These are phyloP conservation scores for Chaetothyriales sp. DNA, from an alignment of 2,329 filamentous ascomycete genomes.

Conservation along the genomic window DNA sequence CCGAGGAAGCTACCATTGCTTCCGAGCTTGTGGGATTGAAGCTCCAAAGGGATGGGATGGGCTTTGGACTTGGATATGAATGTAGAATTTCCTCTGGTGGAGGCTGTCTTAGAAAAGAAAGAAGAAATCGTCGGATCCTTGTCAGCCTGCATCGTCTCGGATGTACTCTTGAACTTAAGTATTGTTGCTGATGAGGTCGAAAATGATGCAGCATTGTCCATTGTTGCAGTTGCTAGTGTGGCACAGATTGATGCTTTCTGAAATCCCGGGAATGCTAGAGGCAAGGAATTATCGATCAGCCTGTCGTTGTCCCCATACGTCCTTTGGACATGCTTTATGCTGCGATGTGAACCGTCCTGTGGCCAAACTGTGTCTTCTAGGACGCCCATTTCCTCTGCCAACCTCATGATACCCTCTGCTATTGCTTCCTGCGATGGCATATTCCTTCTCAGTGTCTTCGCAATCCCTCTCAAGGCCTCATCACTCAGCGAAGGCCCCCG, in stretches of 20 bases:
- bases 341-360: slow-evolving; percentile 41
- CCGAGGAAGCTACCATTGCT: slow-evolving; percentile 21
- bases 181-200: slow-evolving; percentile 23
- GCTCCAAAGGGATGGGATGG: slow-evolving; percentile 34
- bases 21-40: slow-evolving; percentile 38
- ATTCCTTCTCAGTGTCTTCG: slow-evolving; percentile 54
- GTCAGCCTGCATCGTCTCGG: slow-evolving; percentile 32
- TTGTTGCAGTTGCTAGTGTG: slow-evolving; percentile 43
- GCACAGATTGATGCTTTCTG: slow-evolving; percentile 25
- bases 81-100: slow-evolving; percentile 21
- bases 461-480: slow-evolving; percentile 50
- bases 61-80: slow-evolving; percentile 21
- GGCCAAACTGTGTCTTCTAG: slow-evolving; percentile 56
- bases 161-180: slow-evolving; percentile 40
- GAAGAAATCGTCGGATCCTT: slow-evolving; percentile 35
- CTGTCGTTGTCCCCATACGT: slow-evolving; percentile 1
- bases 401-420: slow-evolving; percentile 32
- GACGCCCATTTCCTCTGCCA: slow-evolving; percentile 29
- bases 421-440: slow-evolving; percentile 46
- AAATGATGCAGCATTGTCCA: slow-evolving; percentile 38
- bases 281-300: background rate
- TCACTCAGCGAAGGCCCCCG: slow-evolving; percentile 59
- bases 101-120: slow-evolving; percentile 5
- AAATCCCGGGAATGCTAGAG: background rate
- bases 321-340: slow-evolving; percentile 12